Base-by-base conservation (phyloP, 176 grass and related monocot genomes). In the Hyparrhenia diplandra region DNA sequence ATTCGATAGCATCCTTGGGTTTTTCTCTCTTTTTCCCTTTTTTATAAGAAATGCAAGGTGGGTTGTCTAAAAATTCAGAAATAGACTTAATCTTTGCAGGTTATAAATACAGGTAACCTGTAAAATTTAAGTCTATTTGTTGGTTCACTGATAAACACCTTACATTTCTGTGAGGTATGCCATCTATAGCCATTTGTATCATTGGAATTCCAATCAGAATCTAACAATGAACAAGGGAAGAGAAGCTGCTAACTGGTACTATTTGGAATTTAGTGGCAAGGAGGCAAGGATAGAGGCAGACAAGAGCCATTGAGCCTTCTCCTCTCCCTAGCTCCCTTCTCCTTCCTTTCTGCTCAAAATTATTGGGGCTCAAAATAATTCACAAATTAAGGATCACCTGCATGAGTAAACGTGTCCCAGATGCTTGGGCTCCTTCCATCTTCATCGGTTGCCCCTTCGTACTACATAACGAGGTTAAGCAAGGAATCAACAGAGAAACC, bases 351-450 rank as follows among this genome's bases (percentile, higher is more conserved):
- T n/a, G n/a, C n/a, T n/a, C n/a, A n/a, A n/a, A n/a, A n/a, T n/a
- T n/a, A n/a, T n/a, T n/a, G n/a, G n/a, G n/a, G n/a, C n/a, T n/a
- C n/a, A n/a, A n/a, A n/a, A n/a, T n/a, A n/a, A 24, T 49, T 16
- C 27, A 3, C 13, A 32, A 25, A 78, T 47, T 6, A 67, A 78
- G 10, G 10, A 11, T 79, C 39, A 90, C 47, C 47, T 20, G 65
- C 67, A 79, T 92, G 93, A 82, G 84, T 89, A 24, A 74, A 92
- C 75, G 83, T 92, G 82, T 96, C 93, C 93, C 90, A 96, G 20
- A 96, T 84, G 67, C 84, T 85, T 36, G 90, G 90, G 32, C 79
- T 92, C 66, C 90, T 92, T 32, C 93, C 93, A 54, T 92, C 93
- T 69, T 92, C 90, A 62, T 75, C 85, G 21, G 65, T 66, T 35